Percentiles rank a stretch among this genome's conserved stretches.
Conservation (phyloP, 352 stramenopile species). For the Thalassiosira oceanica region DNA sequence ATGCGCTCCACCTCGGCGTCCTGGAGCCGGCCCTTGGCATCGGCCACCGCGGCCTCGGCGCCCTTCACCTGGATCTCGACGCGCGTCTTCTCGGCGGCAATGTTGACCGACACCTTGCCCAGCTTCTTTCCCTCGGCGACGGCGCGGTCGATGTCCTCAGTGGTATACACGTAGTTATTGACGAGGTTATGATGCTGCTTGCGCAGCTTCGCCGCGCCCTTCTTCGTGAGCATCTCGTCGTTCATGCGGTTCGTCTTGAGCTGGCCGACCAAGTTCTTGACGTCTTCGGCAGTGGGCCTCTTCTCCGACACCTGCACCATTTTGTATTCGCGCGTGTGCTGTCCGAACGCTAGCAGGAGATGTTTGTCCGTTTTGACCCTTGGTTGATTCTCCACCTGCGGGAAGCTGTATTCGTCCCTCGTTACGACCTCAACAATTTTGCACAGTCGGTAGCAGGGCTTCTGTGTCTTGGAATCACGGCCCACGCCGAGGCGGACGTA, state of each 20-base stretch:
- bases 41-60: conserved; percentile 52
- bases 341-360: conserved; percentile 72
- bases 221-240: conserved; percentile 62
- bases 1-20: conserved; percentile 52
- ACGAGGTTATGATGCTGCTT: conserved; percentile 71
- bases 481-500: conserved; percentile 79
- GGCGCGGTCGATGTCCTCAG: conserved; percentile 74
- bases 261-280: conserved; percentile 65
- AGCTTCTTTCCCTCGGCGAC: conserved; percentile 68
- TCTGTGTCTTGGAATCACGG: conserved; percentile 70
- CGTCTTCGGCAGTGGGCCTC: conserved; percentile 59
- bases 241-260: conserved; percentile 51
- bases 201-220: conserved; percentile 64
- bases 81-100: conserved; percentile 72
- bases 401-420: conserved; percentile 69
- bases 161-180: conserved; percentile 78
- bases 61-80: conserved; percentile 66
- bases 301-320: conserved; percentile 77
- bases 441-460: conserved; percentile 76
- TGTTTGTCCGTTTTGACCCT: conserved; percentile 72
- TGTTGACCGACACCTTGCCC: conserved; percentile 63
- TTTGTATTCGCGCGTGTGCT: conserved; percentile 63
- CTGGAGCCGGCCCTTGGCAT: conserved; percentile 53
- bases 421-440: conserved; percentile 83
- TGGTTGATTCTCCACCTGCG: conserved; percentile 22